Base-by-base conservation (phyloP, 225 moss, liverwort and hornwort genomes). In the Thuidium tamariscinum region DNA sequence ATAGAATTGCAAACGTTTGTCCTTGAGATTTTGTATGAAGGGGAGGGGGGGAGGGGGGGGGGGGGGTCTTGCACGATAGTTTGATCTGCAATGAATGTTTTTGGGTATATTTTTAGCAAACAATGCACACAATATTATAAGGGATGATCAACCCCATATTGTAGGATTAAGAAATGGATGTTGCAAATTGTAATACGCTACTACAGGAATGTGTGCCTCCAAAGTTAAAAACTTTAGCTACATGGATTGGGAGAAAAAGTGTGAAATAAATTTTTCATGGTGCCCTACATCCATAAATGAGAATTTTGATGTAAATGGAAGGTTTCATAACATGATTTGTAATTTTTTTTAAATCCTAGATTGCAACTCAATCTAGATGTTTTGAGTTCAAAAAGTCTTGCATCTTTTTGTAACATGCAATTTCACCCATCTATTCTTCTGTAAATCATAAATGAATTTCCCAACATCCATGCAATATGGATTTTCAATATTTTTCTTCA, bases 111-210 rank as follows among this genome's bases (percentile, higher is more conserved):
- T n/a, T n/a, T 17, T 10, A 10, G 10, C 19, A 65, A n/a, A 65
- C n/a, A 19, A 19, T 36, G 36, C 21, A 36, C 11, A 66, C 5
- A 3, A 2, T 20, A 20, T 3, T 11, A 3, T 11, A 66, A n/a
- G 1, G 5, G 5, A 5, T n/a, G 20, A 65, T 20, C 4, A 20
- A 5, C 5, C 1, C 9, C 0, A 1, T 10, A 18, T 65, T 65
- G 5, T 9, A n/a, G n/a, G 10, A 9, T 19, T 13, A 13, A 60
- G 16, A 62, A 15, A 64, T 10, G 6, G 23, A 13, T 67, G 37
- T 67, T 39, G 23, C 4, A 36, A 37, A 37, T 37, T 22, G 12
- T 37, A 13, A 22, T 12, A 18, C 2, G 8, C 4, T 74, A 13
- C 5, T 49, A 20, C 13, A 0, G 3, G 4, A 74, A 49, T 34